These are phyloP conservation scores for Aureobasidium subglaciale DNA, from an alignment of 2,329 filamentous ascomycete species.

Conservation along the genomic window DNA sequence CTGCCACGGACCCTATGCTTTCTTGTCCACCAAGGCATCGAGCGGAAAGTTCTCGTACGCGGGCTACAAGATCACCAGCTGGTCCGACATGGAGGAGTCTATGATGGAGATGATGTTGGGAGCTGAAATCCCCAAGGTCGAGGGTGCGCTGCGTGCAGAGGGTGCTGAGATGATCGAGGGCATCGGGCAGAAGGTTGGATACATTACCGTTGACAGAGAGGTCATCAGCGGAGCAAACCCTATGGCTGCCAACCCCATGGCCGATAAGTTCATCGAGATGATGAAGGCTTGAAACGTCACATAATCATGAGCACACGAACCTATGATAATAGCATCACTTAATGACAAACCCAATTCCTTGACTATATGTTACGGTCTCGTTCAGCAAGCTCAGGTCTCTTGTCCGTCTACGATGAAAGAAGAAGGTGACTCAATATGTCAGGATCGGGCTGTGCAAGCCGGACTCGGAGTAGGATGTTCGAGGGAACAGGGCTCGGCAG, in stretches of 20 bases:
- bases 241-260: constrained; percentile 28
- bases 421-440: no score
- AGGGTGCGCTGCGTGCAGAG: constrained; percentile 31
- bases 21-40: constrained; percentile 35
- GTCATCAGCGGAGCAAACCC: constrained; percentile 29
- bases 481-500: no score
- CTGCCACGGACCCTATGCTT: constrained; percentile 42
- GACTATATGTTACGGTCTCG: no score
- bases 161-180: constrained; percentile 42
- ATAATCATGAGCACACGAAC: background rate
- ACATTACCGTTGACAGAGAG: constrained; percentile 39
- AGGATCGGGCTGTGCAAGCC: no score
- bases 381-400: no score
- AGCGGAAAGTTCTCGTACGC: constrained; percentile 37
- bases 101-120: constrained; percentile 39
- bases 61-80: constrained; percentile 40
- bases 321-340: no score
- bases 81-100: constrained; percentile 41
- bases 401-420: no score
- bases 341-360: no score
- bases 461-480: no score
- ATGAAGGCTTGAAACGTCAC: constrained; percentile 17
- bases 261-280: constrained; percentile 30
- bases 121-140: constrained; percentile 39
- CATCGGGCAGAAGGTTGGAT: constrained; percentile 32